Conservation (phyloP, 768 basidiomycete genomes). For the Lactarius evosmus region DNA sequence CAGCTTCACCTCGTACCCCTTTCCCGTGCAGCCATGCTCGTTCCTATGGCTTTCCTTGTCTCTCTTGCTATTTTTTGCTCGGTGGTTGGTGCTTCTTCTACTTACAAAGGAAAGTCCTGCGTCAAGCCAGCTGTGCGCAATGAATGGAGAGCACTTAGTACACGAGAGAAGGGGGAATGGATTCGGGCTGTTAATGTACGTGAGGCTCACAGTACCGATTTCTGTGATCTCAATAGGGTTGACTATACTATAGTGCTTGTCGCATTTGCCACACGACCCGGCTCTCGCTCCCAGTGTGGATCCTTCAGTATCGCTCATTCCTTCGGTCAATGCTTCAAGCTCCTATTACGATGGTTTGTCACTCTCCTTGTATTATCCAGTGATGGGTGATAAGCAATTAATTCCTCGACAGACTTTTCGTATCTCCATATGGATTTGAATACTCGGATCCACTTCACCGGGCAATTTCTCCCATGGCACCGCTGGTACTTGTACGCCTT, state of each 20-base stretch:
- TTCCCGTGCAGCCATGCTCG: constrained; percentile 1
- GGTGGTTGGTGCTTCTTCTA: not conserved
- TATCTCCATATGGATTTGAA: constrained; percentile 34
- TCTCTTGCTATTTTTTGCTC: constrained; percentile 1
- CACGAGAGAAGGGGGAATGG: constrained; percentile 28
- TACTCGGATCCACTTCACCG: constrained; percentile 31
- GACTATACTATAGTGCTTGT: constrained; percentile 18
- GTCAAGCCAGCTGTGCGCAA: constrained; percentile 27
- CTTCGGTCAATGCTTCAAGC: constrained; percentile 20
- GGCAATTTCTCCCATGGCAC: constrained; percentile 34
- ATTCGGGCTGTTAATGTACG: constrained; percentile 31
- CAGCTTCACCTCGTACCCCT: not conserved
- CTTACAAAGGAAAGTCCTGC: constrained; percentile 6
- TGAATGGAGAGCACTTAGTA: constrained; percentile 30
- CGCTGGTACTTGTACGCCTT: constrained; percentile 30
- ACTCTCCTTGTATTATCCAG: not conserved
- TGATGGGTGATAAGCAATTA: not conserved
- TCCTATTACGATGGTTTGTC: constrained; percentile 28
- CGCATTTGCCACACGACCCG: constrained; percentile 25
- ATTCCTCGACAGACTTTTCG: constrained; percentile 24
- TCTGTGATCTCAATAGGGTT: not conserved
- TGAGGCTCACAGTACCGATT: not conserved
- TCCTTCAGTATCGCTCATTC: constrained; percentile 20
- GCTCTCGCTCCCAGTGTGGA: constrained; percentile 16
- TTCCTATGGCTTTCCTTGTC: not conserved